Conservation (phyloP, 2,329 filamentous ascomycete genomes). For the Verticillium dahliae region DNA sequence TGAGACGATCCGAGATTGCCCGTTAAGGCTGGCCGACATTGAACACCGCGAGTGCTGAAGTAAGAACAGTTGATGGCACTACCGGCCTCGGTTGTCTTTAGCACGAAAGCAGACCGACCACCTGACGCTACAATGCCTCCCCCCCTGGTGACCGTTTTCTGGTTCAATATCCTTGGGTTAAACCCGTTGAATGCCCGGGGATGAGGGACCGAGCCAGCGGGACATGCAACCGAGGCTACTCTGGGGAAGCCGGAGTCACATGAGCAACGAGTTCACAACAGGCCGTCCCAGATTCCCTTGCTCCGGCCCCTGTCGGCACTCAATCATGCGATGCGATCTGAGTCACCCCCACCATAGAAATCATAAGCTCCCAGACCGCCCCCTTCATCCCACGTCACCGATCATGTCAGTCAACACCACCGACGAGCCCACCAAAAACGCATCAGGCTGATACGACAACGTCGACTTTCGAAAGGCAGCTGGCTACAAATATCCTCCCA, state of each 20-base stretch:
- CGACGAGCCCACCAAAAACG: conserved; percentile 25
- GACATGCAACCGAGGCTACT: neutral
- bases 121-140: neutral
- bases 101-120: neutral
- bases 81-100: neutral
- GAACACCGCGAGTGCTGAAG: too few relatives aligned
- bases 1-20: too few relatives aligned
- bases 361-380: neutral
- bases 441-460: conserved; percentile 31
- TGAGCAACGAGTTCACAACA: neutral
- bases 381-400: neutral
- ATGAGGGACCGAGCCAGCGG: neutral
- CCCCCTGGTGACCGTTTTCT: neutral
- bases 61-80: too few relatives aligned
- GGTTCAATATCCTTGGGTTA: neutral
- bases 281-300: neutral
- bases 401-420: conserved; percentile 3
- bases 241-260: neutral
- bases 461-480: conserved; percentile 32
- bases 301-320: neutral
- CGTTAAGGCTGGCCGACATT: too few relatives aligned
- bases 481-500: conserved; percentile 26
- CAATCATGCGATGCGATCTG: neutral
- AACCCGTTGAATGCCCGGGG: neutral
- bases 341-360: neutral